phyloP scores from a whole-genome alignment of 2,329 filamentous ascomycete genomes.

The Colletotrichum graminicola region DNA sequence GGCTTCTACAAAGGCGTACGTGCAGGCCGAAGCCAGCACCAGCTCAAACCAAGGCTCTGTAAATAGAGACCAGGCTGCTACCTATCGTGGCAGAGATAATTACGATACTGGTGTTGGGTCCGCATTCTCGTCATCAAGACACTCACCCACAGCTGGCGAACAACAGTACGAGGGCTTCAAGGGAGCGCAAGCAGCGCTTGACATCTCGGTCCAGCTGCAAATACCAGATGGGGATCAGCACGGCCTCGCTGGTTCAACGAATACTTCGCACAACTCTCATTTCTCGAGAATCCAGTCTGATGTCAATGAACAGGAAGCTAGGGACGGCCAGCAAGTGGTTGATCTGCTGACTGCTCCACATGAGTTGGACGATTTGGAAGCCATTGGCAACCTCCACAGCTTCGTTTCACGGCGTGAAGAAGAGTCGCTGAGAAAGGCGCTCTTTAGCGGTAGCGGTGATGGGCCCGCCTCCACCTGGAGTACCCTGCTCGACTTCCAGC shows the following conservation, averaged over 20 bases:
- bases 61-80: background rate
- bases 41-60: slow-evolving; percentile 1
- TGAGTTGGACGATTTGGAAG: slow-evolving; percentile 38
- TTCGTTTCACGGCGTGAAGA: slow-evolving; percentile 42
- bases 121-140: slow-evolving; percentile 36
- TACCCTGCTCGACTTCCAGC: slow-evolving; percentile 64
- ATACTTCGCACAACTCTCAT: background rate
- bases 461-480: slow-evolving; percentile 53
- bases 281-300: slow-evolving; percentile 10
- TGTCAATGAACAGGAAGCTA: slow-evolving; percentile 31
- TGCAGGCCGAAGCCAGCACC: background rate
- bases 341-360: slow-evolving; percentile 38
- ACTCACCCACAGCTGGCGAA: slow-evolving; percentile 18
- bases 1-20: slow-evolving; percentile 11
- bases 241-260: background rate
- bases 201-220: too few species aligned
- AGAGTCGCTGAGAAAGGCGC: slow-evolving; percentile 44
- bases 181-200: slow-evolving; percentile 1
- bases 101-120: background rate
- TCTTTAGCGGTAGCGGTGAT: slow-evolving; percentile 44
- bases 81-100: background rate
- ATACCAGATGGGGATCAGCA: background rate
- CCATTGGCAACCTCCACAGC: slow-evolving; percentile 37
- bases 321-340: slow-evolving; percentile 41
- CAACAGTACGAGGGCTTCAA: slow-evolving; percentile 21